Evolutionary conservation across 306 rosid genomes (phyloP).

Genomic region (Glycine tomentella): DNA sequence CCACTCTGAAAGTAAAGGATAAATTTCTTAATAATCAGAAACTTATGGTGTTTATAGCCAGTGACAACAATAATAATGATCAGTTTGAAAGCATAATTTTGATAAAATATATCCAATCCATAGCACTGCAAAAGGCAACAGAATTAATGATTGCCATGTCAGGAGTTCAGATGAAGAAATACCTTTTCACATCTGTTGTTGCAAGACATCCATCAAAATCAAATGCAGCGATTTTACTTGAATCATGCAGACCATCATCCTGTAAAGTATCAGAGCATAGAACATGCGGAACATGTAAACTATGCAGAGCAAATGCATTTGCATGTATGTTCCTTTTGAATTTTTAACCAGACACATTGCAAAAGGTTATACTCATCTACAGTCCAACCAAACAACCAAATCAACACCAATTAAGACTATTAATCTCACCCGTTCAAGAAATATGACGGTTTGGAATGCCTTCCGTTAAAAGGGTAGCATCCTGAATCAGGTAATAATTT

Average conservation of each 20-base stretch:
- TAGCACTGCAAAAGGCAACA: conserved; percentile 26
- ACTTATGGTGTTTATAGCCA: neutral
- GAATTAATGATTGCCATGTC: conserved; percentile 13
- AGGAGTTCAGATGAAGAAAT: conserved; percentile 31
- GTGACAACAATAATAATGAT: conserved; percentile 1
- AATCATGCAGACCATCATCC: conserved; percentile 81
- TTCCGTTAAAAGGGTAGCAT: conserved; percentile 88
- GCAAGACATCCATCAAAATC: conserved; percentile 98
- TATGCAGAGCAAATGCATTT: conserved; percentile 9
- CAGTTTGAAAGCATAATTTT: conserved; percentile 15
- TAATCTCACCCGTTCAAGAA: conserved; percentile 81
- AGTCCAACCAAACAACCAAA: conserved; percentile 40
- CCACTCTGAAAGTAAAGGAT: conserved; percentile 65
- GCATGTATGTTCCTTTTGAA: neutral
- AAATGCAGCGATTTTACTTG: conserved; percentile 95
- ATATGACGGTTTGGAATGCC: conserved; percentile 83
- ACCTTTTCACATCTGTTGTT: conserved; percentile 73
- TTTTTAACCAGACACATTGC: conserved; percentile 33
- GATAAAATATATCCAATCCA: conserved; percentile 19
- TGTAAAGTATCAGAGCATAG: conserved; percentile 46
- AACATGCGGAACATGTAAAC: conserved; percentile 21
- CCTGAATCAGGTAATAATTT: conserved; percentile 61
- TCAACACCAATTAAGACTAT: neutral
- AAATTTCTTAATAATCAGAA: conserved; percentile 16
- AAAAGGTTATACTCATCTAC: neutral